Base-by-base conservation (phyloP, 2,329 filamentous ascomycete genomes). In the Verticillium klebahnii region DNA sequence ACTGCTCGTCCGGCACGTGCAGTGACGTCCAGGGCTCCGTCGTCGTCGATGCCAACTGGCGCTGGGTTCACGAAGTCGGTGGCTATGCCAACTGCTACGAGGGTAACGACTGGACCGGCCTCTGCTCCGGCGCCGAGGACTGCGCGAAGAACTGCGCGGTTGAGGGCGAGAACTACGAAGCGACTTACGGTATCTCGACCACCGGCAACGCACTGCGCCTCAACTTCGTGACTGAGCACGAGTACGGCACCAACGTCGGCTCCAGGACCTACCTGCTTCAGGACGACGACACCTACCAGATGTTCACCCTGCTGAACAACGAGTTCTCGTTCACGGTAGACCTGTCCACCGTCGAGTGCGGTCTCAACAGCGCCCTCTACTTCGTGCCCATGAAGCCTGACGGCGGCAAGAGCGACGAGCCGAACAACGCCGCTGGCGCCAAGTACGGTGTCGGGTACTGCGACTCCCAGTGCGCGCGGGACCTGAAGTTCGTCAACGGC, bases 321-420 rank as follows among this genome's bases (percentile, higher is more conserved):
- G 87, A 90, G 72, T 84, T 90, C 71, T 82, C 84, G 40, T 89
- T 89, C 63, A 86, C 88, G 61, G 86, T 89, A 19, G 87, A 90
- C 70, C 80, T 88, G 34, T 88, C 85, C 39, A 81, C 82, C 61
- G 77, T 89, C 29, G 82, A 69, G 56, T 90, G 88, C 67, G 88
- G 88, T 61, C 73, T 90, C 65, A 89, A 90, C 73, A 85, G 85
- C 62, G 87, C 87, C 39, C 74, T 89, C 39, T 89, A 89, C 75
- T 80, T 85, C 57, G 78, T 82, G 25, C 74, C 80, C 65, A 86
- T 87, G 84, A 80, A 84, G 56, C 76, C 78, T 34, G 82, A 85
- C 61, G 83, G 83, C 65, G 83, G 83, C 55, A 71, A 77, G 72
- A 67, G 69, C 64, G 80, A 78, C 67, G 81, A 79, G 70, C 45